phyloP scores from a whole-genome alignment of 306 rosid species.

The Benincasa hispida region DNA sequence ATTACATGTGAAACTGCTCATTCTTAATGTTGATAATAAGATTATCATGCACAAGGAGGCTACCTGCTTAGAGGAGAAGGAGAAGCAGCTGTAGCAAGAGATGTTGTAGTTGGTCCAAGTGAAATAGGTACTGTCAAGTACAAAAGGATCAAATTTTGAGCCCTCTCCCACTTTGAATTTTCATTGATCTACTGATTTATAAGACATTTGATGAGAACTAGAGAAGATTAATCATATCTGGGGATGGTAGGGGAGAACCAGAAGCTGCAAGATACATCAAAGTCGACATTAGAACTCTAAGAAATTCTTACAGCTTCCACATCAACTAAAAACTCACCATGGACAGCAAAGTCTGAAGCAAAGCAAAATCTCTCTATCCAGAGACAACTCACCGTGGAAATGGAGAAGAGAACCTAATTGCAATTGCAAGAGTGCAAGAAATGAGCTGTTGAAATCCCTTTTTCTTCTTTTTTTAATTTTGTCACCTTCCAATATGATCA shows the following conservation, averaged over 20 bases:
- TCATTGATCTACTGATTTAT: not conserved
- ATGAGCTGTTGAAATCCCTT: not conserved
- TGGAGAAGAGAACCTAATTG: not conserved
- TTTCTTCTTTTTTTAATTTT: conserved; percentile 22
- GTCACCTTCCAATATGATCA: conserved; percentile 37
- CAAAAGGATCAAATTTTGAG: not conserved
- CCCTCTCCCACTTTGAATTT: not conserved
- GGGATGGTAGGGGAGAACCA: conserved; percentile 44
- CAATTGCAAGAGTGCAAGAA: not conserved
- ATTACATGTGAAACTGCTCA: not conserved
- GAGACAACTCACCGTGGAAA: not conserved
- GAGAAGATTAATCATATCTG: conserved; percentile 29
- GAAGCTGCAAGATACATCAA: conserved; percentile 32
- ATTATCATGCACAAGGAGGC: not conserved
- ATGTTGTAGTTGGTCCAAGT: not conserved
- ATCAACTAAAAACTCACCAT: no score
- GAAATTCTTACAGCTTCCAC: not conserved
- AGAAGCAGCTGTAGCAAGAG: not conserved
- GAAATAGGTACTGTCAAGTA: conserved; percentile 3
- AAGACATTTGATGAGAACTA: not conserved
- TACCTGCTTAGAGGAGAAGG: not conserved
- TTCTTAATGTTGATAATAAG: not conserved
- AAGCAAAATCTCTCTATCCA: not conserved
- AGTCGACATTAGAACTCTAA: not conserved
- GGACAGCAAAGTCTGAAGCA: no score